Evolutionary conservation across 225 moss, liverwort and hornwort genomes (phyloP).

Genomic region (Rhytidiadelphus loreus): DNA sequence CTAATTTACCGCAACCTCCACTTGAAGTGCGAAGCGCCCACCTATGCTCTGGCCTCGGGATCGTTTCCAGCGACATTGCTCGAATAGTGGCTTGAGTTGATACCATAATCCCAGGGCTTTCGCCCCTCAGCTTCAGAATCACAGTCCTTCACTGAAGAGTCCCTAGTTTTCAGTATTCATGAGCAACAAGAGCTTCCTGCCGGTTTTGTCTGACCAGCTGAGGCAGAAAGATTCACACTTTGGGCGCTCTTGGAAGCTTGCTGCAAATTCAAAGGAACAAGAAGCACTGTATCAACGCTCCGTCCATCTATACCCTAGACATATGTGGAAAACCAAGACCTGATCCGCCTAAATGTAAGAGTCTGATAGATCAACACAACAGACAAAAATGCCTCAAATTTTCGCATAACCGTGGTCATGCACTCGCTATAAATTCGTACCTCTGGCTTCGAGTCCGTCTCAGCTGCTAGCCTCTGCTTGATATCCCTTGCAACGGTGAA

Average conservation of each 20-base stretch:
- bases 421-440: conserved; percentile 9
- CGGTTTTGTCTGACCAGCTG: conserved; percentile 53
- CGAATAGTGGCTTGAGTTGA: conserved; percentile 9
- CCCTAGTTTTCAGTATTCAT: not conserved
- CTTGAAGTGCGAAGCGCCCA: conserved; percentile 1
- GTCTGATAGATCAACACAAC: not conserved
- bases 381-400: not conserved
- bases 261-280: conserved; percentile 23
- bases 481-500: conserved; percentile 94
- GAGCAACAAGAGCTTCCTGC: conserved; percentile 58
- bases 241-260: conserved; percentile 47
- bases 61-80: conserved; percentile 8
- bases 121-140: conserved; percentile 18
- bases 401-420: not conserved
- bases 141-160: conserved; percentile 2
- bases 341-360: not conserved
- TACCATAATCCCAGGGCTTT: conserved; percentile 1
- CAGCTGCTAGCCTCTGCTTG: conserved; percentile 93
- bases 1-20: conserved; percentile 17
- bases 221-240: conserved; percentile 42
- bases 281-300: not conserved
- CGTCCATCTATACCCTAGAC: not conserved
- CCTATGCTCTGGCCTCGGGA: conserved; percentile 1
- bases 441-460: conserved; percentile 90
- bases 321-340: not conserved